Percentiles rank a stretch among this genome's conserved stretches.
These are phyloP conservation scores for Trichosanthes truncata DNA, from an alignment of 306 rosid species.

Conservation along the genomic window DNA sequence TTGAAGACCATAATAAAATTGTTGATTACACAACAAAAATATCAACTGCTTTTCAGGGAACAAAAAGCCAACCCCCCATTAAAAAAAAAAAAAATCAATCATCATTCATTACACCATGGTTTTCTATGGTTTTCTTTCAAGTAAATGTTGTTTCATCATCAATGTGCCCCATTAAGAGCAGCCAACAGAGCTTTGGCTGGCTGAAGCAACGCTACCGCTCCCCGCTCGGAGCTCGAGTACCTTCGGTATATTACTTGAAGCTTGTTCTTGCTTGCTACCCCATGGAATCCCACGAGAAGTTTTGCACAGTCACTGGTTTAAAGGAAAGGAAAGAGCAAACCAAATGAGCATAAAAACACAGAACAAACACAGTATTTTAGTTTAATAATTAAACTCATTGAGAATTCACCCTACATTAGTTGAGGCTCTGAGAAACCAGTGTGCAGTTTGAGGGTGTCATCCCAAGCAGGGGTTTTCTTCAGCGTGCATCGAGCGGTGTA, in stretches of 20 bases:
- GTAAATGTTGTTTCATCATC: not conserved
- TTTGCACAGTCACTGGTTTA: conserved; percentile 58
- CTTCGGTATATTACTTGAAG: conserved; percentile 49
- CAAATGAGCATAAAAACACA: not conserved
- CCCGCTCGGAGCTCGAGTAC: conserved; percentile 37
- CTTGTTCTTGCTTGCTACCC: conserved; percentile 27
- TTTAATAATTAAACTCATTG: no score
- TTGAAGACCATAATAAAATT: no score
- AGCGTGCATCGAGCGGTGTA: conserved; percentile 71
- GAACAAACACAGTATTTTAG: no score
- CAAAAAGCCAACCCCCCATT: no score
- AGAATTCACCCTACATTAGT: conserved; percentile 23
- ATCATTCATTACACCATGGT: no score
- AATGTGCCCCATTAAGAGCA: conserved; percentile 1
- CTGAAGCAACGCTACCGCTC: conserved; percentile 53
- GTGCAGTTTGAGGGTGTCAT: conserved; percentile 51
- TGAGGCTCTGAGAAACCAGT: conserved; percentile 64
- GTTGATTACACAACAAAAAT: no score
- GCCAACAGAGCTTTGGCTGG: conserved; percentile 49
- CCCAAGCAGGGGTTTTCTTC: conserved; percentile 57
- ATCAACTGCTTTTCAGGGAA: no score
- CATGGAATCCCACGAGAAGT: conserved; percentile 39
- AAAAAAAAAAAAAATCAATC: no score
- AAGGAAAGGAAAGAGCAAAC: not conserved
- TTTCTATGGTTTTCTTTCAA: no score